Conservation (phyloP, 768 basidiomycete species). For the Baorangia bicolor region DNA sequence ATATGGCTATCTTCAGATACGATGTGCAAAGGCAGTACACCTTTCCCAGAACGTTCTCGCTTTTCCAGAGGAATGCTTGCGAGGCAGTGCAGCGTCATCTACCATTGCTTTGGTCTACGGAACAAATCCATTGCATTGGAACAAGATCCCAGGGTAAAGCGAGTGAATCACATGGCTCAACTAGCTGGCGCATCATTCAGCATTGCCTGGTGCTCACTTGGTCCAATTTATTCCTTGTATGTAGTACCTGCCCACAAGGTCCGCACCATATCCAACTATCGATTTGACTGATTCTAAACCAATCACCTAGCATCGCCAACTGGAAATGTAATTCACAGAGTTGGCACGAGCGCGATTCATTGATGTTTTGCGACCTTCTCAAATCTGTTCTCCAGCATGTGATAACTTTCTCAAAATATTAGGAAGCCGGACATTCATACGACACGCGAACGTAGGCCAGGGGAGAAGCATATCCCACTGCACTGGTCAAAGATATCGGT, state of each 20-base stretch:
- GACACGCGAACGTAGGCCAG: background rate
- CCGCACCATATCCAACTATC: background rate
- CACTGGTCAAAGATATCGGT: background rate
- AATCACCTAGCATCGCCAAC: background rate
- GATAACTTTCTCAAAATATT: background rate
- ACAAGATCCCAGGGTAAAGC: background rate
- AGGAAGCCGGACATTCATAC: too few species aligned
- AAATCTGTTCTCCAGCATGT: background rate
- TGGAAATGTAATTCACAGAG: background rate
- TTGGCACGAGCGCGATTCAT: background rate
- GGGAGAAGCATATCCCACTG: background rate
- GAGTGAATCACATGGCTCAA: background rate
- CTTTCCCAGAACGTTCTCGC: background rate
- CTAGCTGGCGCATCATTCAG: background rate
- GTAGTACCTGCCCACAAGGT: background rate
- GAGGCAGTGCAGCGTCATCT: background rate
- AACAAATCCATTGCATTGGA: background rate
- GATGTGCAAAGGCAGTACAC: background rate
- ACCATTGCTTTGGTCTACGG: background rate
- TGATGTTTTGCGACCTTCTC: background rate
- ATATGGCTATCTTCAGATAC: background rate
- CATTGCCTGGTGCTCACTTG: background rate
- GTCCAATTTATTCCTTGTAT: background rate
- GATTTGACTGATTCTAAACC: background rate
- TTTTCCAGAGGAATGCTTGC: background rate